Evolutionary conservation across 164 flowering plant species (phyloP), one percentile per base, ranked within the genome.

Genomic region (Nelumbo lutea): DNA sequence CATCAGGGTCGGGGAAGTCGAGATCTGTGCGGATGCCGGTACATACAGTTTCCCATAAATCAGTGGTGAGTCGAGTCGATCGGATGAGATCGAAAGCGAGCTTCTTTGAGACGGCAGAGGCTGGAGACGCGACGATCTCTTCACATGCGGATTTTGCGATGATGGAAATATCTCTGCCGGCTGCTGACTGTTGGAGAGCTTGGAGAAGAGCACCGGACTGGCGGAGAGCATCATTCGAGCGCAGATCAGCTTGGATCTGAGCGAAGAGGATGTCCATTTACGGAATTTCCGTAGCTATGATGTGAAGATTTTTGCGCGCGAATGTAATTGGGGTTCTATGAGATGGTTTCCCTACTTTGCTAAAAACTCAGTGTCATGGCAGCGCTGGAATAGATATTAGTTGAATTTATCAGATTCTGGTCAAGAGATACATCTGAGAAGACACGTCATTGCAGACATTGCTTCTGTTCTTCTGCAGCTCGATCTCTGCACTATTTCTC

Each of bases 221-320:
- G 11, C 99, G 93, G 77, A 95, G 89, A 15, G 27, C 27, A 73
- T 95, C 99, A 82, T 86, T 95, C 62, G 99, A 95, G 55, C 99
- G 97, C 65, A 95, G 93, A 83, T 95, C 99, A 55, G 99, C 96
- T 78, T 95, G 99, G 96, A 92, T 92, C 91, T 95, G 99, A 45
- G 99, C 98, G 73, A 85, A 92, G 40, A 92, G 86, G 48, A 95
- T 90, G 79, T 95, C 99, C 99, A 95, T 95, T 71, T 64, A 27
- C 4, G 11, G 27, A 51, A 2, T 7, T 7, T 9, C 55, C 55
- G 13, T 9, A 6, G 55, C 27, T 27, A 27, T 27, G 27, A 27
- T 27, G 0, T 27, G 27, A 27, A 27, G 27, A 27, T 27, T 27
- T 27, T 27, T 27, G 27, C 27, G 27, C 27, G 27, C 27, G 27